A percentile compares a stretch with the other conserved stretches of the same genome.
Evolutionary conservation across 2,329 filamentous ascomycete species (phyloP).

Genomic region (Hypoxylon sp.): DNA sequence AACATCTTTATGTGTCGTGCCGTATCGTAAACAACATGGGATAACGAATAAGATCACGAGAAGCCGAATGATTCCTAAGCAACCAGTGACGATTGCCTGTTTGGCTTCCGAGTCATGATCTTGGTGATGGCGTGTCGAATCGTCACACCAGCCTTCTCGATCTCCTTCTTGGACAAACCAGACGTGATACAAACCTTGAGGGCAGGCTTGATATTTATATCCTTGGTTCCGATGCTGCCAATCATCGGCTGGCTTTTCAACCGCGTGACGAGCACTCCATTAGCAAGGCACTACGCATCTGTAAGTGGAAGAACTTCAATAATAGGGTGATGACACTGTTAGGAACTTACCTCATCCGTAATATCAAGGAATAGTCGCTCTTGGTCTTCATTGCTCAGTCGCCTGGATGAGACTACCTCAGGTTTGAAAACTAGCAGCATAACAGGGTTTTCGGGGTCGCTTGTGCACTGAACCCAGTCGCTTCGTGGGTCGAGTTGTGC

Average conservation of each 20-base stretch:
- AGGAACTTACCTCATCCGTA: slow-evolving; percentile 87
- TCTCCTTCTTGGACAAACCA: slow-evolving; percentile 91
- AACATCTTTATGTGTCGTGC: slow-evolving; percentile 16
- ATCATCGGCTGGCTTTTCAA: slow-evolving; percentile 83
- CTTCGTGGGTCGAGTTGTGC: slow-evolving; percentile 91
- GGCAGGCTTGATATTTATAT: slow-evolving; percentile 81
- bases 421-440: slow-evolving; percentile 87
- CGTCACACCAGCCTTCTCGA: slow-evolving; percentile 90
- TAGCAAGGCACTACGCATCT: slow-evolving; percentile 77
- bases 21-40: slow-evolving; percentile 23
- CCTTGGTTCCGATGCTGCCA: slow-evolving; percentile 73
- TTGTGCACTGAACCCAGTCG: slow-evolving; percentile 91
- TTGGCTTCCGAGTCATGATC: slow-evolving; percentile 79
- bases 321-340: neutral
- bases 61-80: slow-evolving; percentile 52
- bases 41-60: slow-evolving; percentile 31
- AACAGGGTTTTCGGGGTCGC: slow-evolving; percentile 86
- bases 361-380: slow-evolving; percentile 88
- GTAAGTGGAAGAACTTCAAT: slow-evolving; percentile 23
- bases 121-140: slow-evolving; percentile 96
- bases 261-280: slow-evolving; percentile 90
- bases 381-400: slow-evolving; percentile 81
- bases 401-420: slow-evolving; percentile 81
- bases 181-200: slow-evolving; percentile 93
- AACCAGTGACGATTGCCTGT: slow-evolving; percentile 61